Evolutionary conservation across 768 basidiomycete species (phyloP), one percentile per base, ranked within the genome.

Genomic region (Tubosaeta sp.): DNA sequence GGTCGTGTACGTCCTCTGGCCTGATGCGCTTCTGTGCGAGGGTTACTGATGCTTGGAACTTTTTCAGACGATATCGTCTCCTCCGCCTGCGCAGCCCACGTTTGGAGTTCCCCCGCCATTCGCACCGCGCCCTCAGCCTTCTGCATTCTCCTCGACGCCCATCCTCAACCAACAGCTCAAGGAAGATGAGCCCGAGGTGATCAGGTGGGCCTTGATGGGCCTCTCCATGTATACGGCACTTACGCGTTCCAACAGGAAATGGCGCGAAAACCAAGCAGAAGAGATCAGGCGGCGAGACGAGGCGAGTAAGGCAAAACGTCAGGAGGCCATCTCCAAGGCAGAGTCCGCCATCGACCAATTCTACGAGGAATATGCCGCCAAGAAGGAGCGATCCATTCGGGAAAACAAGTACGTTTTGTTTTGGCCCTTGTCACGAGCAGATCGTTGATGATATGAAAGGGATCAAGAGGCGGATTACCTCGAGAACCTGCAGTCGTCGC

Each of bases 291-390:
- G 76, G 35, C 84, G 95, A 49, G 94, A 97, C 67, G 90, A 88
- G 59, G 81, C 76, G 24, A 86, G 90, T 30, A 82, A 83, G 65
- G 75, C 74, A 29, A 85, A 82, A 64, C 84, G 87, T 59, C 85
- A 90, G 59, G 91, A 93, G 57, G 90, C 84, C 29, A 84, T 94
- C 58, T 75, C 78, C 41, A 88, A 83, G 64, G 94, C 94, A 18
- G 90, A 94, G 64, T 79, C 82, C 56, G 76, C 86, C 36, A 93
- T 95, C 55, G 92, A 94, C 70, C 83, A 87, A 57, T 94, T 94
- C 67, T 94, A 94, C 62, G 87, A 90, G 64, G 80, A 86, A 45
- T 93, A 98, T 65, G 80, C 90, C 31, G 76, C 77, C 52, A 89
- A 90, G 76, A 95, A 94, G 72, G 90, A 94, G 73, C 81, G 81